Evolutionary conservation across 1,284 basidiomycete species (phyloP).

Genomic region (Schizopora paradoxa): DNA sequence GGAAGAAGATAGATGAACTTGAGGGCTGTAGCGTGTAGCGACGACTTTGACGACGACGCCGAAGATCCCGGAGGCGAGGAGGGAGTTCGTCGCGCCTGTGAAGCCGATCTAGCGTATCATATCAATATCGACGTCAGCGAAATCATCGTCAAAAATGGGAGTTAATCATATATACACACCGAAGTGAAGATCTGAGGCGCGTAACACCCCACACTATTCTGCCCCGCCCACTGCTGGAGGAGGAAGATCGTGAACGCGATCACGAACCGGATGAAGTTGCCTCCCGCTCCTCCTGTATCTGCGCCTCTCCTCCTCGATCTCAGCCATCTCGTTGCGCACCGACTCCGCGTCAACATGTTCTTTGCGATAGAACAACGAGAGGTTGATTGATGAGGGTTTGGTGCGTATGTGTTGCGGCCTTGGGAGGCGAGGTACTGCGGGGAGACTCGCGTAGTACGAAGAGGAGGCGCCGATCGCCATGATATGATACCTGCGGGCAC

Average conservation of each 20-base stretch:
- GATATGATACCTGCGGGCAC: slow-evolving; percentile 74
- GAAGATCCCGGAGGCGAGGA: slow-evolving; percentile 79
- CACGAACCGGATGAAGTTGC: slow-evolving; percentile 65
- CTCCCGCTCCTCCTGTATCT: slow-evolving; percentile 55
- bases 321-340: slow-evolving; percentile 48
- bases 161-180: slow-evolving; percentile 56
- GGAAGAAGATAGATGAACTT: slow-evolving; percentile 55
- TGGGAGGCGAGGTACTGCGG: slow-evolving; percentile 32
- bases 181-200: slow-evolving; percentile 68
- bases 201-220: slow-evolving; percentile 67
- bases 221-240: slow-evolving; percentile 62
- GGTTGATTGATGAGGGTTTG: no score
- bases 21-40: slow-evolving; percentile 59
- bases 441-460: slow-evolving; percentile 57
- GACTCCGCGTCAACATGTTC: slow-evolving; percentile 39
- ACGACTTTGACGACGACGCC: slow-evolving; percentile 69
- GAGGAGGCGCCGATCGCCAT: slow-evolving; percentile 70
- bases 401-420: slow-evolving; percentile 29
- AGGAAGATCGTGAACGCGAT: slow-evolving; percentile 58
- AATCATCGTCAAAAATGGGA: no score
- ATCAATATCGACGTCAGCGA: no score
- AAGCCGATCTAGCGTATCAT: no score
- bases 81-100: slow-evolving; percentile 47
- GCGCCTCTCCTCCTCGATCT: slow-evolving; percentile 55
- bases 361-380: slow-evolving; percentile 53